Evolutionary conservation across 805 yeast genomes (phyloP).

Genomic region (Sugiyamaella valdiviana): DNA sequence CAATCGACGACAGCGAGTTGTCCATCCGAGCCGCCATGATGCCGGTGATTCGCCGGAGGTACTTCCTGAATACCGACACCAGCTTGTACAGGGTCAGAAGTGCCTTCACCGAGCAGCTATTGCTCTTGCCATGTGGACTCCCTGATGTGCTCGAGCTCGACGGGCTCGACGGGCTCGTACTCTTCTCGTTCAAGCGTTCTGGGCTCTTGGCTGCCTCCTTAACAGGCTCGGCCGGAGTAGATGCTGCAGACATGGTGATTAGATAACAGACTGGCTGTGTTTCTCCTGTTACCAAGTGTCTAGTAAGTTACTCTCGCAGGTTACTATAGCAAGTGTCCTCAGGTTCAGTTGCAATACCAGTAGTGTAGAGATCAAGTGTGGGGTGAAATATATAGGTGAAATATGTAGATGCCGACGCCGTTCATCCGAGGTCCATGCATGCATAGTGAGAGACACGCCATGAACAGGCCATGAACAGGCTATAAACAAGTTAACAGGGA

Average conservation of each 20-base stretch:
- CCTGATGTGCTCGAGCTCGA: not conserved
- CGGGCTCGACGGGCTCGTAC: not conserved
- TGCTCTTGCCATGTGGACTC: not conserved
- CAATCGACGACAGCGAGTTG: slow-evolving; percentile 12
- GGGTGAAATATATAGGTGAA: not conserved
- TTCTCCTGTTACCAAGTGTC: too few species aligned
- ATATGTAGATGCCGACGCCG: not conserved
- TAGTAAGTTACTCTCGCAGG: too few species aligned
- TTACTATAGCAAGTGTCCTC: too few species aligned
- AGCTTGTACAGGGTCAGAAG: slow-evolving; percentile 1
- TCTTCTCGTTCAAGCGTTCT: too few species aligned
- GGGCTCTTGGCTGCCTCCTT: too few species aligned
- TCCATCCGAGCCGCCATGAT: slow-evolving; percentile 7
- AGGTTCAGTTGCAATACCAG: too few species aligned
- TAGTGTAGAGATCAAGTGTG: not conserved
- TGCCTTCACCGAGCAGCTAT: not conserved
- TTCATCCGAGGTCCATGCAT: not conserved
- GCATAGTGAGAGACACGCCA: too few species aligned
- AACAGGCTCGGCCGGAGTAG: too few species aligned
- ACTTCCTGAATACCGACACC: not conserved
- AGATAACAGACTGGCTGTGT: too few species aligned
- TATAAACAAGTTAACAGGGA: too few species aligned
- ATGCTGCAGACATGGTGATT: too few species aligned
- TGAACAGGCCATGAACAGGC: too few species aligned
- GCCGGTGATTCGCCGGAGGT: not conserved